A percentile compares a stretch with the other conserved stretches of the same genome.
Conservation (phyloP, 495 filamentous ascomycete species). For the Aspergillus conjunctus region DNA sequence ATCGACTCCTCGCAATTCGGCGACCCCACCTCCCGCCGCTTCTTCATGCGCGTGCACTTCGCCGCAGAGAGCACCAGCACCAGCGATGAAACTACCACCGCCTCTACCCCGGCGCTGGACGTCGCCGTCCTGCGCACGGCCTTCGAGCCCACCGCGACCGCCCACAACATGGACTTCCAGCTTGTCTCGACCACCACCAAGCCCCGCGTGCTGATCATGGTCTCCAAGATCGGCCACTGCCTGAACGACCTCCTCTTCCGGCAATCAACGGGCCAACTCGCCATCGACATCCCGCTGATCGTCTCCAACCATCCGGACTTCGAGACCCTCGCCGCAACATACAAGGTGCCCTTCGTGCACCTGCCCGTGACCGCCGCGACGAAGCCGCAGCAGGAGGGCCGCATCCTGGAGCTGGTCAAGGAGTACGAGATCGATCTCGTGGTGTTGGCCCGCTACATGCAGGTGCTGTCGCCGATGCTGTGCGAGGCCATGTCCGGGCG, state of each 20-base stretch:
- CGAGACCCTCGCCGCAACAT: constrained; percentile 63
- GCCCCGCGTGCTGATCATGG: constrained; percentile 74
- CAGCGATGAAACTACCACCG: constrained; percentile 37
- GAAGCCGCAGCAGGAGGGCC: constrained; percentile 65
- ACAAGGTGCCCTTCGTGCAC: constrained; percentile 72
- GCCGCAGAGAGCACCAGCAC: constrained; percentile 42
- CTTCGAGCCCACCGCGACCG: constrained; percentile 57
- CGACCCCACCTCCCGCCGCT: constrained; percentile 62
- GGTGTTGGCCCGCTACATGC: constrained; percentile 81
- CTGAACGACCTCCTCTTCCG: constrained; percentile 80
- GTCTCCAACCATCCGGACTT: constrained; percentile 78
- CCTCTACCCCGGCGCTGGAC: background rate
- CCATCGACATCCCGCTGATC: constrained; percentile 66
- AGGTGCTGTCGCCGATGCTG: constrained; percentile 70
- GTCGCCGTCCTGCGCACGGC: constrained; percentile 44
- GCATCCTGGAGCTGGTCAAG: constrained; percentile 64
- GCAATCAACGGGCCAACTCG: constrained; percentile 56
- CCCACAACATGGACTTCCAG: constrained; percentile 63
- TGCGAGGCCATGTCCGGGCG: constrained; percentile 71
- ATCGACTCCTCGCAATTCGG: constrained; percentile 75
- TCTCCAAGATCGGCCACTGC: constrained; percentile 79
- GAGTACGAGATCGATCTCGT: constrained; percentile 69
- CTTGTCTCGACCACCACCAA: constrained; percentile 63
- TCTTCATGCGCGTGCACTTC: constrained; percentile 81
- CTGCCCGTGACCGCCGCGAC: constrained; percentile 71